Percentiles rank a stretch among this genome's conserved stretches.
These are phyloP conservation scores for Starmerella scarabaei DNA, from an alignment of 805 yeast species.

Conservation along the genomic window DNA sequence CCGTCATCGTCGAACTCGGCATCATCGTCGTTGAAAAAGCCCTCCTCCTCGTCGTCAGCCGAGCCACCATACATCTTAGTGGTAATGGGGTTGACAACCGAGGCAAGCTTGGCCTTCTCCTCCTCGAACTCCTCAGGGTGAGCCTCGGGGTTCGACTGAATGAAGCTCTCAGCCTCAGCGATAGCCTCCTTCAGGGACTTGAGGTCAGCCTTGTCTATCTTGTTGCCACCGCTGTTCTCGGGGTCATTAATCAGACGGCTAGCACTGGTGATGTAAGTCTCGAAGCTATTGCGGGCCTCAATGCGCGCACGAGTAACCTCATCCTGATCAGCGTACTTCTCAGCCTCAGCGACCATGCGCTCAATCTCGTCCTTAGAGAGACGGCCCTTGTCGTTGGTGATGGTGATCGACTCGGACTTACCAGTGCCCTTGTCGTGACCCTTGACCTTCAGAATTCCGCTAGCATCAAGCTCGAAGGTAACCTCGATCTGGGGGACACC, in stretches of 20 bases:
- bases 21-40: conserved; percentile 20
- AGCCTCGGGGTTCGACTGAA: conserved; percentile 76
- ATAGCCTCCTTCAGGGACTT: conserved; percentile 78
- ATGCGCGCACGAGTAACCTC: conserved; percentile 69
- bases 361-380: conserved; percentile 87
- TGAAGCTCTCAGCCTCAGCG: conserved; percentile 73
- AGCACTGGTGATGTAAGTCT: conserved; percentile 75
- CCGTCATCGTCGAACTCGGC: conserved; percentile 17
- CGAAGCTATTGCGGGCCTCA: conserved; percentile 76
- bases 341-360: conserved; percentile 96
- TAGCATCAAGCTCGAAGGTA: conserved; percentile 76
- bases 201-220: conserved; percentile 81
- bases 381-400: conserved; percentile 90
- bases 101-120: conserved; percentile 69
- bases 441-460: conserved; percentile 72
- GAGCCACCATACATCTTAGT: conserved; percentile 59
- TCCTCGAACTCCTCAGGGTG: conserved; percentile 87
- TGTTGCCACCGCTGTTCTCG: conserved; percentile 48
- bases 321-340: conserved; percentile 86
- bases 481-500: conserved; percentile 87
- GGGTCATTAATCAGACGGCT: conserved; percentile 50
- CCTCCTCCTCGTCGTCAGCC: conserved; percentile 59
- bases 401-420: conserved; percentile 78
- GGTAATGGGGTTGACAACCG: conserved; percentile 83
- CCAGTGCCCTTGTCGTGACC: conserved; percentile 94